Percentiles rank a stretch among this genome's conserved stretches.
These are phyloP conservation scores for Lycium ferocissimum DNA, from an alignment of 257 asterid genomes.

Conservation along the genomic window DNA sequence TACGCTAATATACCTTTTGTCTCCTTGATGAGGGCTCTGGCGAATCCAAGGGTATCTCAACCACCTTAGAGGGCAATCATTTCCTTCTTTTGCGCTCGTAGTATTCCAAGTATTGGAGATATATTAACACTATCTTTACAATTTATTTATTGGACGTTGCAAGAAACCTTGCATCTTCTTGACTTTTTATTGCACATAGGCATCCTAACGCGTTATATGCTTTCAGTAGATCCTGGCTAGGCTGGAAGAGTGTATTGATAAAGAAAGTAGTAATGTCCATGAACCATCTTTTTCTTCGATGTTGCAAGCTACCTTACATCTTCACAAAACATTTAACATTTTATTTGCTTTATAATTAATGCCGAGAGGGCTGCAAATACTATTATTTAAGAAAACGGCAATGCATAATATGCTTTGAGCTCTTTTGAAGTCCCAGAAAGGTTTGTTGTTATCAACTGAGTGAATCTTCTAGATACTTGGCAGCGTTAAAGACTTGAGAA, in stretches of 20 bases:
- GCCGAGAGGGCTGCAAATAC: constrained; percentile 1
- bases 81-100: not conserved
- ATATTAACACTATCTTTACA: constrained; percentile 11
- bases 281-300: constrained; percentile 1
- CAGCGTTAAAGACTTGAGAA: not conserved
- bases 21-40: constrained; percentile 78
- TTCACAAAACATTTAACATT: not conserved
- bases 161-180: not conserved
- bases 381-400: not conserved
- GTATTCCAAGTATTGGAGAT: constrained; percentile 16
- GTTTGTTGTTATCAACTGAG: not conserved
- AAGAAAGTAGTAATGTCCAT: not conserved
- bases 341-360: not conserved
- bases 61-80: not conserved
- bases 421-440: not conserved
- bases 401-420: not conserved
- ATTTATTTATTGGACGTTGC: not conserved
- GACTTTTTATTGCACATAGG: not conserved
- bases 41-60: constrained; percentile 68
- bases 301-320: not conserved
- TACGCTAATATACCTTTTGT: constrained; percentile 59
- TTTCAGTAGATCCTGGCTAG: not conserved
- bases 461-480: not conserved
- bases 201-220: not conserved
- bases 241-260: not conserved